Percentiles rank a stretch among this genome's conserved stretches.
Conservation (phyloP, 805 yeast species). For the Hemisphaericaspora nanyangensis region DNA sequence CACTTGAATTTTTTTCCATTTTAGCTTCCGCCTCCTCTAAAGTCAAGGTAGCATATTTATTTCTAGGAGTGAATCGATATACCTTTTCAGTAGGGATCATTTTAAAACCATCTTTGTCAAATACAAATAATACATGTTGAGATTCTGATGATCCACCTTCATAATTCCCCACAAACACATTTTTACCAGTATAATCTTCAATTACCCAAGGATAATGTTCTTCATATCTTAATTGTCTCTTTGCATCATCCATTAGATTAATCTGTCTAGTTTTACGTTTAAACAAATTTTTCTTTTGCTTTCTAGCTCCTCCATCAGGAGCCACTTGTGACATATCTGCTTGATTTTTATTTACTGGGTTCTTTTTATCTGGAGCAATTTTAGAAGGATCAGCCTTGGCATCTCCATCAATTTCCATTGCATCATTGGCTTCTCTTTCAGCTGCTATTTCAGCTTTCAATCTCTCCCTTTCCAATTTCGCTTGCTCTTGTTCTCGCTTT, state of each 20-base stretch:
- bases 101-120: slow-evolving; percentile 84
- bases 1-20: slow-evolving; percentile 74
- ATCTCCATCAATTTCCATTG: slow-evolving; percentile 7
- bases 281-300: slow-evolving; percentile 51
- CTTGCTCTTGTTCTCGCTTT: slow-evolving; percentile 33
- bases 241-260: slow-evolving; percentile 74
- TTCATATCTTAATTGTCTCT: slow-evolving; percentile 83
- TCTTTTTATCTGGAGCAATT: slow-evolving; percentile 1
- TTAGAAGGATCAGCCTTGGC: slow-evolving; percentile 9
- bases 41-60: slow-evolving; percentile 88
- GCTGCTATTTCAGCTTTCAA: slow-evolving; percentile 15
- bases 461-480: slow-evolving; percentile 18
- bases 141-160: slow-evolving; percentile 86
- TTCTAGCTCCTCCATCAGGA: slow-evolving; percentile 88
- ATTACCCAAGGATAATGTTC: slow-evolving; percentile 98
- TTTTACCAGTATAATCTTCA: slow-evolving; percentile 92
- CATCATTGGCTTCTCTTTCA: slow-evolving; percentile 9
- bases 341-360: slow-evolving; percentile 27
- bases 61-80: slow-evolving; percentile 89
- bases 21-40: slow-evolving; percentile 95
- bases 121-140: slow-evolving; percentile 74
- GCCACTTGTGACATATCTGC: slow-evolving; percentile 69
- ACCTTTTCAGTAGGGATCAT: slow-evolving; percentile 95
- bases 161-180: slow-evolving; percentile 93
- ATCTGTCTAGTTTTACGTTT: slow-evolving; percentile 85